Evolutionary conservation across 2,329 filamentous ascomycete genomes (phyloP).

Genomic region (Aspergillus calidoustus): DNA sequence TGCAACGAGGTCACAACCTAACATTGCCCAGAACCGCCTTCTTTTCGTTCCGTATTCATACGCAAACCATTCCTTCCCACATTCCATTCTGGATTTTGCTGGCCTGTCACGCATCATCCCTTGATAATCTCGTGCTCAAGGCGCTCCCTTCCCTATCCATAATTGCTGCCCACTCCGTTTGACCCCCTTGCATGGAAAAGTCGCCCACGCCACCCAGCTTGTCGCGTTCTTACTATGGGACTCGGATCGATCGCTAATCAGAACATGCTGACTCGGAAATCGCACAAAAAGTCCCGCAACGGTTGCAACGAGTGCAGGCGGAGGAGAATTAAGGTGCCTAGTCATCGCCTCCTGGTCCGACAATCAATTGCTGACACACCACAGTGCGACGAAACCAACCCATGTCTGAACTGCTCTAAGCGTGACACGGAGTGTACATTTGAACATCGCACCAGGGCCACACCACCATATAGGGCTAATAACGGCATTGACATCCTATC

Average conservation of each 20-base stretch:
- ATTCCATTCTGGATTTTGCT: background rate
- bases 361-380: background rate
- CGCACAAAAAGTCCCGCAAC: slow-evolving; percentile 15
- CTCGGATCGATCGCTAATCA: background rate
- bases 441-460: slow-evolving; percentile 1
- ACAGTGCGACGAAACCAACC: slow-evolving; percentile 34
- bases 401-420: slow-evolving; percentile 32
- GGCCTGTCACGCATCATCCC: background rate
- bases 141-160: background rate
- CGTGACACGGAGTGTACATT: slow-evolving; percentile 27
- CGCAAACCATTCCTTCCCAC: background rate
- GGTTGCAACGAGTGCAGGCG: slow-evolving; percentile 13
- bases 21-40: background rate
- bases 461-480: slow-evolving; percentile 9
- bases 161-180: too few relatives aligned
- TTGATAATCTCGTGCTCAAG: background rate
- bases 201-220: background rate
- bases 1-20: too few relatives aligned
- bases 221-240: background rate
- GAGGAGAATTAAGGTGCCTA: slow-evolving; percentile 8
- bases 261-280: background rate
- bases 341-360: background rate
- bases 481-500: slow-evolving; percentile 14
- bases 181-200: too few relatives aligned
- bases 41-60: slow-evolving; percentile 8